phyloP scores from a whole-genome alignment of 192 early-diverging fungal species.

The Entomortierella beljakovae region DNA sequence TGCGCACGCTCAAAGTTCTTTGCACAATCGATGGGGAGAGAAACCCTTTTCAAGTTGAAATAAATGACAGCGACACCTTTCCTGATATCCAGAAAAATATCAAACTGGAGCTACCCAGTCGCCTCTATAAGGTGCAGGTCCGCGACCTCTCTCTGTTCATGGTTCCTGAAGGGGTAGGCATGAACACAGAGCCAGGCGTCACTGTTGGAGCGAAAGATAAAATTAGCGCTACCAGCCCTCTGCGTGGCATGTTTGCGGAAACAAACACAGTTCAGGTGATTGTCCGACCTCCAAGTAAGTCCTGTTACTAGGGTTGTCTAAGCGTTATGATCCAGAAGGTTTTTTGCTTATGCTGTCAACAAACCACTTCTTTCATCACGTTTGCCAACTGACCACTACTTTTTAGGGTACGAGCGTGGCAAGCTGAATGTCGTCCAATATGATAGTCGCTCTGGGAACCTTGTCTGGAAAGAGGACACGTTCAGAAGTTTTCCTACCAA shows the following conservation, averaged over 20 bases:
- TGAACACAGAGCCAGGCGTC: constrained; percentile 29
- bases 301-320: constrained; percentile 9
- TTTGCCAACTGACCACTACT: constrained; percentile 6
- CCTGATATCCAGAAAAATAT: constrained; percentile 13
- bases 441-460: constrained; percentile 29
- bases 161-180: constrained; percentile 8
- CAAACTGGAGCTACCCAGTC: not conserved
- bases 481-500: constrained; percentile 35
- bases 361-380: not conserved
- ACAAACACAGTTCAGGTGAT: constrained; percentile 30
- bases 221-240: constrained; percentile 19
- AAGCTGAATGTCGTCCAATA: constrained; percentile 30
- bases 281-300: constrained; percentile 28
- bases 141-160: constrained; percentile 12
- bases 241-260: constrained; percentile 32
- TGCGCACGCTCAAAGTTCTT: constrained; percentile 20
- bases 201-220: constrained; percentile 22
- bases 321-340: not conserved
- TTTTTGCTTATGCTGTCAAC: constrained; percentile 3
- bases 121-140: constrained; percentile 3
- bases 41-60: constrained; percentile 18
- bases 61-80: constrained; percentile 11
- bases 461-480: constrained; percentile 40
- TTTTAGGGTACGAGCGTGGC: constrained; percentile 21
- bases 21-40: constrained; percentile 22